Base-by-base conservation (phyloP, 73 alveolate genomes). In the Paramecium pentaurelia region DNA sequence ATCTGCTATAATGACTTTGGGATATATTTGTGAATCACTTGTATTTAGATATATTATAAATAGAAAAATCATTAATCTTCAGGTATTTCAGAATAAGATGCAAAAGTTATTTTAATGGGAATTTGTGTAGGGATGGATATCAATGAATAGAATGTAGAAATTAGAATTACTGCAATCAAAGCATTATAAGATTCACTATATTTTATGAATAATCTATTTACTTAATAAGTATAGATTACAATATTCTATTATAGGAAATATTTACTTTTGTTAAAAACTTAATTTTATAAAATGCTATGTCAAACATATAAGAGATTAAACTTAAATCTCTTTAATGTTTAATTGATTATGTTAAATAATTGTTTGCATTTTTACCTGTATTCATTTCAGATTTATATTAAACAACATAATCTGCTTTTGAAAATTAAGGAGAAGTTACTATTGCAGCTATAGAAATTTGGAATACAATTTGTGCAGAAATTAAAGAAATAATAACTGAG, bases 381-480 rank as follows among this genome's bases (percentile, higher is more conserved):
- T 80, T 27, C n/a, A 38, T 45, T 20, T 20, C 10, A 16, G 91
- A 80, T 16, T 6, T 45, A 11, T 49, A 20, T 64, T 16, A 80
- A 27, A 42, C 49, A 6, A 80, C 60, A 4, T 36, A 34, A 73
- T 1, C 12, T 3, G 40, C 87, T 1, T 73, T 73, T 73, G 87
- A 73, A n/a, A 40, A 34, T 37, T 25, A 73, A 36, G 87, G 60
- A 14, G 60, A 37, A 18, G 11, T 73, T 1, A 30, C 87, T 12
- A 73, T 73, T 14, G 60, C 87, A 73, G 87, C 87, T 0, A 73
- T 73, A n/a, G 87, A 73, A 73, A 73, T 73, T 36, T 73, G 87
- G 87, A 73, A 73, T 73, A 73, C 60, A 36, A 40, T 73, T n/a
- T 37, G 87, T 32, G 87, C 87, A 4, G 87, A 73, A 73, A 73